Evolutionary conservation across 1,284 basidiomycete genomes (phyloP).

Genomic region (Pseudozyma tsukubaensis): DNA sequence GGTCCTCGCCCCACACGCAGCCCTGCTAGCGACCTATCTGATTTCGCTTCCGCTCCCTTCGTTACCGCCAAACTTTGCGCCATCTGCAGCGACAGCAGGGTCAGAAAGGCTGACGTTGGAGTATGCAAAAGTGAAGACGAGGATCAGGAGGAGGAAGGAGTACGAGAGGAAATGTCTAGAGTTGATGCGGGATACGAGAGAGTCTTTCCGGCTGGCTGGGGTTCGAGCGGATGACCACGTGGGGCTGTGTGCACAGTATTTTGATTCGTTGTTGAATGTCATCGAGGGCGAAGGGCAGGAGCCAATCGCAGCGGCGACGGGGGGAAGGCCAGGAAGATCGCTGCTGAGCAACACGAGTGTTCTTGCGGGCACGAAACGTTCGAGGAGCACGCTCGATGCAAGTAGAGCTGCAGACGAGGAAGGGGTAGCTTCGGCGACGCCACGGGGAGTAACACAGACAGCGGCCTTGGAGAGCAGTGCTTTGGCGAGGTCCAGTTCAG

Average conservation of each 20-base stretch:
- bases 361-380: constrained; percentile 32
- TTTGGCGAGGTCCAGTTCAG: constrained; percentile 8
- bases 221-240: constrained; percentile 44
- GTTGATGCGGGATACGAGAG: constrained; percentile 44
- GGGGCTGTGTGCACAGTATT: constrained; percentile 44
- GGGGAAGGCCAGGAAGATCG: constrained; percentile 18
- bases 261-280: constrained; percentile 44
- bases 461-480: constrained; percentile 7
- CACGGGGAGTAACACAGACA: constrained; percentile 7
- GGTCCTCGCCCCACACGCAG: constrained; percentile 51
- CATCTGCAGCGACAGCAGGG: constrained; percentile 16
- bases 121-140: constrained; percentile 38
- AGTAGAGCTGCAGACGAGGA: neutral
- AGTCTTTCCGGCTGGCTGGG: constrained; percentile 29
- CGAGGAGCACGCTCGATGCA: constrained; percentile 27
- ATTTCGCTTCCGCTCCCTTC: constrained; percentile 39
- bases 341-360: constrained; percentile 17
- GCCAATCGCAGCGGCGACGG: constrained; percentile 1
- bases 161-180: constrained; percentile 51
- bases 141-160: constrained; percentile 44
- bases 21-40: constrained; percentile 50
- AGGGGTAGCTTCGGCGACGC: constrained; percentile 2
- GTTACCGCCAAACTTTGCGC: constrained; percentile 24
- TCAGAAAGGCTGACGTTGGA: constrained; percentile 24
- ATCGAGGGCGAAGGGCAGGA: constrained; percentile 34